Base-by-base conservation (phyloP, 306 rosid species). In the Rosa multiflora region DNA sequence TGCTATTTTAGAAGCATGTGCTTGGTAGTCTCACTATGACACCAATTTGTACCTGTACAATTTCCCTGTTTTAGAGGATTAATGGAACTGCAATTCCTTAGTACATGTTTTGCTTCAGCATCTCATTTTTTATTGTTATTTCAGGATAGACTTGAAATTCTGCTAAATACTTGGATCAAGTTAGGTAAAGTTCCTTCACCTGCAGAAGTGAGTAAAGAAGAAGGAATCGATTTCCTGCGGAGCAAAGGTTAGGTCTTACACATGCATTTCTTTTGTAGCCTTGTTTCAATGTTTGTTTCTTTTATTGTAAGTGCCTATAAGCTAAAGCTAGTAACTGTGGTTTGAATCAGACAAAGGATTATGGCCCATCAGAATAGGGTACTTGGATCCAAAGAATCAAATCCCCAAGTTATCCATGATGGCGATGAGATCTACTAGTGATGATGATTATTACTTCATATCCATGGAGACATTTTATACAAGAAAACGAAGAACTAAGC, bases 81-180 rank as follows among this genome's bases (percentile, higher is more conserved):
- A 23, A 18, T 32, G 42, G 23, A 47, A 55, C 2, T 23, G 43
- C 35, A 42, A 5, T 10, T 61, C 46, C 44, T 6, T 56, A 23
- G 23, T 35, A 37, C n/a, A n/a, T 72, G 20, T 26, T 4, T 51
- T 47, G 29, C 52, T 32, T 43, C 53, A 56, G 4, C 17, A 0
- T 58, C 70, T 68, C 43, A 69, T 3, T 63, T 79, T 59, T 32
- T 29, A 18, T 9, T 46, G 4, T 77, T 78, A 59, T 75, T 82
- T 78, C 89, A 94, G 98, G 98, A 92, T 90, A 89, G 98, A 87
- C 93, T 94, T 82, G 97, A 92, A 89, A 88, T 92, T 77, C 82
- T 92, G 82, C 81, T 92, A 81, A 88, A 79, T 83, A 88, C 86
- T 70, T 94, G 98, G 97, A 85, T 94, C 64, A 94, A 89, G 86